Evolutionary conservation across 73 alveolate species (phyloP).

Genomic region (Durusdinium trenchii): DNA sequence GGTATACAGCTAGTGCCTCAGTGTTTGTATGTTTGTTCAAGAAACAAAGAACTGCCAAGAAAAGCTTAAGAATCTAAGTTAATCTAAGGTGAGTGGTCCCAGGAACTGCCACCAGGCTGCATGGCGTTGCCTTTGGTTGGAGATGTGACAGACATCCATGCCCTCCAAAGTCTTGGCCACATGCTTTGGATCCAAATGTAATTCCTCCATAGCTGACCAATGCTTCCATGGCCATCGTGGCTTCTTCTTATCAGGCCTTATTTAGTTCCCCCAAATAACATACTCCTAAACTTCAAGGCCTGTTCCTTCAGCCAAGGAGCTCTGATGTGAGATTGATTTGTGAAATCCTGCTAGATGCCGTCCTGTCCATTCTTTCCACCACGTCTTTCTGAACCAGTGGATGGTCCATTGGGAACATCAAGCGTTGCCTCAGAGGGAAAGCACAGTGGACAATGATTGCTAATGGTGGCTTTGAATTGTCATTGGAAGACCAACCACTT

Average conservation of each 20-base stretch:
- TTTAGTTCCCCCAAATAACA: background rate
- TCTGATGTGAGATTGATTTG: background rate
- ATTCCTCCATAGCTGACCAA: background rate
- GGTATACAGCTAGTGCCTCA: background rate
- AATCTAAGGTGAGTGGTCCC: background rate
- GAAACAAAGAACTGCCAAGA: background rate
- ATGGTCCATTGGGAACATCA: background rate
- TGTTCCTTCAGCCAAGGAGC: background rate
- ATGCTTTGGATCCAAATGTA: background rate
- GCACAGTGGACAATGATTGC: background rate
- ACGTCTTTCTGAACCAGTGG: background rate
- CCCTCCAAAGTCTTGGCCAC: background rate
- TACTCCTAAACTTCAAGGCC: background rate
- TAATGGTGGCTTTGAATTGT: background rate
- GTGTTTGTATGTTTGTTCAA: background rate
- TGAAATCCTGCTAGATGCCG: background rate
- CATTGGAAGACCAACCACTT: no score
- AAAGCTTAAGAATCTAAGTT: background rate
- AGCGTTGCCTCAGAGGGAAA: background rate
- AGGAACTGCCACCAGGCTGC: background rate
- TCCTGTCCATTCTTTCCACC: background rate
- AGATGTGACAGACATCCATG: background rate
- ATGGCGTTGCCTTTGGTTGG: conserved; percentile 3
- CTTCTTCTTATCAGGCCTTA: background rate
- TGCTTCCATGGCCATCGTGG: conserved; percentile 29